These are phyloP conservation scores for Elongisporangium anandrum DNA, from an alignment of 352 stramenopile genomes.

Conservation along the genomic window DNA sequence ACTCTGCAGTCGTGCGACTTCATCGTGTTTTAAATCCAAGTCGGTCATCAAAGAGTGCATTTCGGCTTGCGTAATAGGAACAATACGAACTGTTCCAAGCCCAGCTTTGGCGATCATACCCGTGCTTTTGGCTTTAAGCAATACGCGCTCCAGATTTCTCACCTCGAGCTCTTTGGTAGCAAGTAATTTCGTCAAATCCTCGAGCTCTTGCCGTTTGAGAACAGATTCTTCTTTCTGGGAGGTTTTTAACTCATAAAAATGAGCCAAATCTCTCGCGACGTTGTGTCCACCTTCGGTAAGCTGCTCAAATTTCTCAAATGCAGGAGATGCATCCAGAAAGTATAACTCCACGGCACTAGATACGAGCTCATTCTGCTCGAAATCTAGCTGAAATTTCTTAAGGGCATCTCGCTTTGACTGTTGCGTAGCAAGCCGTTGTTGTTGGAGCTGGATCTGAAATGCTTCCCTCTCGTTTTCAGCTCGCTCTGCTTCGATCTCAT, in stretches of 20 bases:
- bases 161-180: conserved; percentile 33
- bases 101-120: conserved; percentile 72
- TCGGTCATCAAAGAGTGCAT: conserved; percentile 34
- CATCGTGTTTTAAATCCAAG: conserved; percentile 39
- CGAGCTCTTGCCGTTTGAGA: conserved; percentile 27
- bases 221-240: conserved; percentile 41
- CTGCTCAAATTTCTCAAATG: conserved; percentile 32
- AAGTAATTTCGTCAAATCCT: conserved; percentile 17
- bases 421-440: conserved; percentile 35
- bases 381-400: conserved; percentile 52
- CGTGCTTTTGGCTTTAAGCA: conserved; percentile 53
- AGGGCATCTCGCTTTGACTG: conserved; percentile 48
- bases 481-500: conserved; percentile 43
- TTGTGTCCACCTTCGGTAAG: conserved; percentile 24
- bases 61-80: conserved; percentile 42
- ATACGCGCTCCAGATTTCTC: conserved; percentile 59
- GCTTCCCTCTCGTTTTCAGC: conserved; percentile 35
- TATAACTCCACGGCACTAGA: conserved; percentile 60
- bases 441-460: conserved; percentile 43
- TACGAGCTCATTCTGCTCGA: conserved; percentile 59
- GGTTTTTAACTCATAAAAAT: conserved; percentile 57
- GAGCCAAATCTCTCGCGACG: conserved; percentile 44
- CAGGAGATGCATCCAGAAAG: conserved; percentile 30
- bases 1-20: conserved; percentile 33
- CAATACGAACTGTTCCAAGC: conserved; percentile 62